Percentiles rank a stretch among this genome's conserved stretches.
Evolutionary conservation across 2,329 filamentous ascomycete species (phyloP).

Genomic region (Talaromyces sp.): DNA sequence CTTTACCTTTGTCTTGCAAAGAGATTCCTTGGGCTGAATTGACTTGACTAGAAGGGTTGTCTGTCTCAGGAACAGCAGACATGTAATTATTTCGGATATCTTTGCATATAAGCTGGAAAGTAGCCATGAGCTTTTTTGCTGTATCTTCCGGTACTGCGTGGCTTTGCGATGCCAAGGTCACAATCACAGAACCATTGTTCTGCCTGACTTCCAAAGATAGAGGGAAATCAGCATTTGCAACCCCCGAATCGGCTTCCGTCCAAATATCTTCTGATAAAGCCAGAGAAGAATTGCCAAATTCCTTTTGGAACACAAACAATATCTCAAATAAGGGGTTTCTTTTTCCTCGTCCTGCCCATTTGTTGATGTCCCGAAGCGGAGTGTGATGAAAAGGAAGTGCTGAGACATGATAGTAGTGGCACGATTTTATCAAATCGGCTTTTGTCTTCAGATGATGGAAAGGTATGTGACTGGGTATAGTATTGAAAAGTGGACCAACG

Average conservation of each 20-base stretch:
- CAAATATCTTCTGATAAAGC: constrained; percentile 48
- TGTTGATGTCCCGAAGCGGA: constrained; percentile 73
- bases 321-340: constrained; percentile 68
- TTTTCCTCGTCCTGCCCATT: constrained; percentile 63
- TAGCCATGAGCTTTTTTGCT: constrained; percentile 41
- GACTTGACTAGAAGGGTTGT: neutral
- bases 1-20: neutral
- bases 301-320: constrained; percentile 75
- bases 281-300: constrained; percentile 28
- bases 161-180: constrained; percentile 61
- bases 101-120: constrained; percentile 42
- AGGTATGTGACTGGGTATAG: constrained; percentile 66
- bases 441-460: constrained; percentile 52
- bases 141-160: constrained; percentile 37
- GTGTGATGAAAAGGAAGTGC: constrained; percentile 74
- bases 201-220: constrained; percentile 72
- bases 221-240: constrained; percentile 62
- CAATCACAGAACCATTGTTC: constrained; percentile 47
- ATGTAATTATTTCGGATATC: constrained; percentile 31
- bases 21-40: neutral
- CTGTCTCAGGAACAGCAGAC: constrained; percentile 20
- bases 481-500: constrained; percentile 87
- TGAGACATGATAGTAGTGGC: constrained; percentile 68
- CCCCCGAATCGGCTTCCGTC: constrained; percentile 49
- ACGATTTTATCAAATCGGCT: constrained; percentile 57